Base-by-base conservation (phyloP, 2,329 filamentous ascomycete species). In the Cytospora piceae region DNA sequence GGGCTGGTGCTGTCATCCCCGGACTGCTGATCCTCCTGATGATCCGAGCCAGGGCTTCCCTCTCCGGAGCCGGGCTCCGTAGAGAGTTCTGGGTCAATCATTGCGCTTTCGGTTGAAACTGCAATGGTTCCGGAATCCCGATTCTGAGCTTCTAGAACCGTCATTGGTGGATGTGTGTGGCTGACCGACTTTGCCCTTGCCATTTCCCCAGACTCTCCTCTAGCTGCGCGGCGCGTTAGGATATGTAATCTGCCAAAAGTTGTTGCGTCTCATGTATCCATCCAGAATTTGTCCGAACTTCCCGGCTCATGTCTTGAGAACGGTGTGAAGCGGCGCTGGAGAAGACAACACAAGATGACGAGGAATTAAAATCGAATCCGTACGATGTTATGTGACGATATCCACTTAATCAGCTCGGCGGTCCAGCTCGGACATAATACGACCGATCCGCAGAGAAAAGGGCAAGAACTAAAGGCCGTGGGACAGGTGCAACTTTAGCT, bases 1-100 rank as follows among this genome's bases (percentile, higher is more conserved):
- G 39, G 37, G 12, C 52, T 57, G 22, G 52, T 49, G 31, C 63
- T 61, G 51, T 68, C 66, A 51, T 63, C 63, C 14, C 56, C 42
- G 31, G 66, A 66, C 46, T 68, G 66, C 34, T 61, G 66, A 46
- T 74, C 71, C 69, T 78, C 77, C 66, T 80, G 77, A 68, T 80
- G 71, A 63, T 81, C 78, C 65, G 76, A 74, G 67, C 79, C 75
- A 71, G 82, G 57, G 32, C 64, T 65, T 17, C 59, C 58, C 39
- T 55, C 66, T 24, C 56, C 66, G 24, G 66, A 68, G 56, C 46
- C 63, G n/a, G 60, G 31, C 15, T 66, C 66, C 49, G 66, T 57
- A 17, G 66, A 66, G 27, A 62, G 32, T 27, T 60, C 63, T 12
- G 42, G 59, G 20, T 63, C 63, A 55, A 58, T 63, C 59, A 63